Conservation (phyloP, 345 rosid genomes). For the Raphanus raphanistrum region DNA sequence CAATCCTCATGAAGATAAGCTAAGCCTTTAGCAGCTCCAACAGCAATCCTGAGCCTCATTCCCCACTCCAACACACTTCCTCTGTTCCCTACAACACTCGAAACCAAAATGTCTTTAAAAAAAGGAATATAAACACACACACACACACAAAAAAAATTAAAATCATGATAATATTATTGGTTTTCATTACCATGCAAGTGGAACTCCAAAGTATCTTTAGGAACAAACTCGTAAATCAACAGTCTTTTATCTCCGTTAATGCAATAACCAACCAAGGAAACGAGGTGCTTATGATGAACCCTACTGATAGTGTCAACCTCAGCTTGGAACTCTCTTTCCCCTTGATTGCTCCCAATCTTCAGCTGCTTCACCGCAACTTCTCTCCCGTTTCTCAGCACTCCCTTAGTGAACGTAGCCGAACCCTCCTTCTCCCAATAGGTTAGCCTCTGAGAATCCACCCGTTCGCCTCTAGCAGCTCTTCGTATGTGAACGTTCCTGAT, state of each 20-base stretch:
- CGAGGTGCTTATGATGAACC: constrained; percentile 88
- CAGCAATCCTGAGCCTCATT: constrained; percentile 69
- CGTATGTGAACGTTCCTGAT: constrained; percentile 50
- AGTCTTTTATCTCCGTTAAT: constrained; percentile 54
- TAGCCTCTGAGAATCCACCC: constrained; percentile 53
- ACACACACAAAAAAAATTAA: background rate
- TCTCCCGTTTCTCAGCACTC: constrained; percentile 61
- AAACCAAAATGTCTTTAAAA: background rate
- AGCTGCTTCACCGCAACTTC: constrained; percentile 83
- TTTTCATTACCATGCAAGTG: constrained; percentile 72
- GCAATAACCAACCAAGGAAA: constrained; percentile 75
- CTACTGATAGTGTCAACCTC: constrained; percentile 91
- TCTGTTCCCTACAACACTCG: constrained; percentile 50
- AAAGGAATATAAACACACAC: background rate
- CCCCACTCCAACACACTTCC: constrained; percentile 63
- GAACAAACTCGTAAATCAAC: constrained; percentile 69
- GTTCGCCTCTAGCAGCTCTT: constrained; percentile 71
- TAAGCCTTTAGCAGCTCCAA: constrained; percentile 90
- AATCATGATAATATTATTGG: background rate
- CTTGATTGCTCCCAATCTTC: constrained; percentile 73
- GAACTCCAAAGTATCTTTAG: constrained; percentile 65
- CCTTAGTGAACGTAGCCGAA: constrained; percentile 85
- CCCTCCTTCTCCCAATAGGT: constrained; percentile 83
- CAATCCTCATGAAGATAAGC: constrained; percentile 97
- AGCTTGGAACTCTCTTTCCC: constrained; percentile 74